Percentiles rank a stretch among this genome's conserved stretches.
phyloP scores from a whole-genome alignment of 2,329 filamentous ascomycete species.

The Dendrostoma leiphaemia region DNA sequence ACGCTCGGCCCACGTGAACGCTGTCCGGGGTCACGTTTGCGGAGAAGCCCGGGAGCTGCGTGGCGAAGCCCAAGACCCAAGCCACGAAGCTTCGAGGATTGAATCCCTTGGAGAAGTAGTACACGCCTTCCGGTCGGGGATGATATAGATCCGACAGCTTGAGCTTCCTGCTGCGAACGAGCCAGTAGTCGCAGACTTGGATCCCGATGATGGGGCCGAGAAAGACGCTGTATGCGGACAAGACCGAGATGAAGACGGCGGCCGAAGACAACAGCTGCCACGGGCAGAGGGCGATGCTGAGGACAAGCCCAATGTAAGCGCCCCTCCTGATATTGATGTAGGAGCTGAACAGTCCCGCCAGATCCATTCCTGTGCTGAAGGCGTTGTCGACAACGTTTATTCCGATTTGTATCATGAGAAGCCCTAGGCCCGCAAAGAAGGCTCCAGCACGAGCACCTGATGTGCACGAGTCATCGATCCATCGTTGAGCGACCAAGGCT shows the following conservation, averaged over 20 bases:
- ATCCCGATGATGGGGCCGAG: slow-evolving; percentile 19
- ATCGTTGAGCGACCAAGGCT: too few species aligned
- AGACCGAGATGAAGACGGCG: slow-evolving; percentile 43
- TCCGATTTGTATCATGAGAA: slow-evolving; percentile 36
- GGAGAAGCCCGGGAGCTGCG: slow-evolving; percentile 14
- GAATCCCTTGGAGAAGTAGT: slow-evolving; percentile 16
- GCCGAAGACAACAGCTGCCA: slow-evolving; percentile 50
- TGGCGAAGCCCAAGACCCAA: slow-evolving; percentile 18
- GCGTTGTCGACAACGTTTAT: slow-evolving; percentile 36
- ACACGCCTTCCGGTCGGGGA: slow-evolving; percentile 11
- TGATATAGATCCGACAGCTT: slow-evolving; percentile 29
- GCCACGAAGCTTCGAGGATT: slow-evolving; percentile 17
- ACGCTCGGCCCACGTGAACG: slow-evolving; percentile 8
- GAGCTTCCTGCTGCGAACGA: slow-evolving; percentile 12
- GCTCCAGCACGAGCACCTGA: too few species aligned
- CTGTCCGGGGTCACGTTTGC: slow-evolving; percentile 7
- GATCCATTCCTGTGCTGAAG: slow-evolving; percentile 27
- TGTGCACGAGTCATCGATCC: too few species aligned
- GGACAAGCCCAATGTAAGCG: slow-evolving; percentile 18
- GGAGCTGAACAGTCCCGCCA: slow-evolving; percentile 21
- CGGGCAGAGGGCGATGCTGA: slow-evolving; percentile 26
- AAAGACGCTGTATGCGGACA: slow-evolving; percentile 35
- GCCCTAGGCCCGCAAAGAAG: slow-evolving; percentile 37
- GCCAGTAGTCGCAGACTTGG: slow-evolving; percentile 15
- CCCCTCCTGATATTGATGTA: slow-evolving; percentile 32